phyloP scores from a whole-genome alignment of 164 flowering plant genomes.

The Aristolochia contorta region DNA sequence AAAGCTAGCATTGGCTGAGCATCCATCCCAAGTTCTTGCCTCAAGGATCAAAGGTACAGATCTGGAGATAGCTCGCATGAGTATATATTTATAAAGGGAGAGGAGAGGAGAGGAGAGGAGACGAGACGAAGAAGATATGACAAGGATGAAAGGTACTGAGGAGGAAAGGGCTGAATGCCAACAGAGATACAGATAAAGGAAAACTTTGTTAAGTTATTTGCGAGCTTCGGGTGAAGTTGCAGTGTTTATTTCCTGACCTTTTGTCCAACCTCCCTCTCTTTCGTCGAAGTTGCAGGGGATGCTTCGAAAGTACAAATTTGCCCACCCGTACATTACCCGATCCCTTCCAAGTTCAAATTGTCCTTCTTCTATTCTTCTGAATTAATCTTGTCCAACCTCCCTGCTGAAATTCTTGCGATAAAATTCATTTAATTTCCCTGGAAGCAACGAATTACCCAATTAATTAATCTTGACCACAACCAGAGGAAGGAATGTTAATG shows the following conservation, averaged over 20 bases:
- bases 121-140: background rate
- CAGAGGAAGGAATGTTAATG: too few relatives aligned
- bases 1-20: conserved; percentile 1
- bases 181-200: conserved; percentile 1
- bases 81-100: background rate
- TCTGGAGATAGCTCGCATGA: too few relatives aligned
- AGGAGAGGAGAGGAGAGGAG: background rate
- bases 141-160: too few relatives aligned
- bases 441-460: too few relatives aligned
- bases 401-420: too few relatives aligned
- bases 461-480: too few relatives aligned
- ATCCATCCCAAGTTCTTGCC: too few relatives aligned
- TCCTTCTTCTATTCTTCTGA: too few relatives aligned
- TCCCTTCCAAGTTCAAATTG: too few relatives aligned
- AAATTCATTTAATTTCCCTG: too few relatives aligned
- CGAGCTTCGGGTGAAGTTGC: background rate
- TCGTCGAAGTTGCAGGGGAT: conserved; percentile 5
- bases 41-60: too few relatives aligned
- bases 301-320: background rate
- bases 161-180: background rate
- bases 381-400: too few relatives aligned
- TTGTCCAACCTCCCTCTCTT: background rate
- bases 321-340: background rate
- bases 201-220: background rate
- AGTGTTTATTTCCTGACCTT: background rate